Conservation (phyloP, 257 asterid species). For the Lycium ferocissimum region DNA sequence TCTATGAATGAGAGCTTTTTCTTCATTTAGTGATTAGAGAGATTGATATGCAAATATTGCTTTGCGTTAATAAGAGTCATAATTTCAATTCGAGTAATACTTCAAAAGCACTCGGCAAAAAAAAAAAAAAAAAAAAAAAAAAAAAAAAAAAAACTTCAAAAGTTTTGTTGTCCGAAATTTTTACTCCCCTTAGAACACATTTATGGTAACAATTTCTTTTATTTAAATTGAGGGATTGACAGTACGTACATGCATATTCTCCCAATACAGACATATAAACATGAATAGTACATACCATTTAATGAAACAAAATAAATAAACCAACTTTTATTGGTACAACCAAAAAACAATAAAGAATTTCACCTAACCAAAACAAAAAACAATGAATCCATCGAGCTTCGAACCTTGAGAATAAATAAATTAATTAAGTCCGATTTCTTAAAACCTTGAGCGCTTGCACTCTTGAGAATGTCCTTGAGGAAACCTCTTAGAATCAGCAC, state of each 20-base stretch:
- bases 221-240: not conserved
- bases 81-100: too few species aligned
- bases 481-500: slow-evolving; percentile 49
- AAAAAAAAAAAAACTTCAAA: too few species aligned
- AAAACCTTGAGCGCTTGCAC: slow-evolving; percentile 51
- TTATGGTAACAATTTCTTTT: not conserved
- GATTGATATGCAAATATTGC: too few species aligned
- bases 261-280: not conserved
- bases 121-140: too few species aligned
- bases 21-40: too few species aligned
- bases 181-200: slow-evolving; percentile 7
- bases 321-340: not conserved
- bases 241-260: not conserved
- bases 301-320: not conserved
- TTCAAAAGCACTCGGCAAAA: too few species aligned
- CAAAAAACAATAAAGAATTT: slow-evolving; percentile 6
- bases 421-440: not conserved
- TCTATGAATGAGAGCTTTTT: too few species aligned
- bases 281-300: not conserved
- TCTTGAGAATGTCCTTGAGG: slow-evolving; percentile 51
- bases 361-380: not conserved
- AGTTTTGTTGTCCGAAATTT: not conserved
- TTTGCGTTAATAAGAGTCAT: too few species aligned
- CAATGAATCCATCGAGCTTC: not conserved
- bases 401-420: not conserved